Conservation (phyloP, 139 green algal genomes). For the Chlorella ohadii region DNA sequence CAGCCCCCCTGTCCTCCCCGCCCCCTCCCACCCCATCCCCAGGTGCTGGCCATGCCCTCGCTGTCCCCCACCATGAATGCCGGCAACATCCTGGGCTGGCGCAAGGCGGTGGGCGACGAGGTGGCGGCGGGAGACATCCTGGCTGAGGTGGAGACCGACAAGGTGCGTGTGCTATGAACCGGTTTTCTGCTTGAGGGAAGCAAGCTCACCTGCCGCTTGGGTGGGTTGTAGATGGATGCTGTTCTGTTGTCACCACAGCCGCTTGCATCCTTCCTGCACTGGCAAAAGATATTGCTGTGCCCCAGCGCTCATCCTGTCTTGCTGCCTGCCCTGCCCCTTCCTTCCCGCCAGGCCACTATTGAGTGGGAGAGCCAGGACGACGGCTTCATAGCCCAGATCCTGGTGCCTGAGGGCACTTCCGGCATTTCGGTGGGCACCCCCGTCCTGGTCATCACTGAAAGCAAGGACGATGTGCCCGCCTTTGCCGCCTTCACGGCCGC, state of each 20-base stretch:
- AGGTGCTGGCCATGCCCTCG: constrained; percentile 81
- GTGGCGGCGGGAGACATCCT: constrained; percentile 77
- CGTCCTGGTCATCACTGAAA: constrained; percentile 80
- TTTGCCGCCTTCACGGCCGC: constrained; percentile 74
- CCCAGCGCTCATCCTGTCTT: no score
- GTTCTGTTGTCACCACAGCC: no score
- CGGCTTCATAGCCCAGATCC: constrained; percentile 88
- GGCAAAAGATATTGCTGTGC: no score
- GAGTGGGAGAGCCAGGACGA: constrained; percentile 95
- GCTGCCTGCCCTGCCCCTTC: no score
- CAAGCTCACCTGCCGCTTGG: no score
- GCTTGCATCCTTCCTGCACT: no score
- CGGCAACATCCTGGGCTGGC: constrained; percentile 91
- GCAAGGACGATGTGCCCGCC: constrained; percentile 65
- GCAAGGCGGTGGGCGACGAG: constrained; percentile 77
- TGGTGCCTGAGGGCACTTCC: constrained; percentile 71
- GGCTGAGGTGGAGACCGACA: constrained; percentile 96
- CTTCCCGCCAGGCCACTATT: constrained; percentile 85
- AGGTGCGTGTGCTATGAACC: constrained; percentile 46
- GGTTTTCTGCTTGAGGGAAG: neutral
- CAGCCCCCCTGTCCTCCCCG: no score
- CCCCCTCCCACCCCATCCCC: constrained; percentile 29
- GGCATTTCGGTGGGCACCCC: constrained; percentile 71
- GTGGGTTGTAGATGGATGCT: neutral
- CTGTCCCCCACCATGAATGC: constrained; percentile 93